Evolutionary conservation across 2,329 filamentous ascomycete species (phyloP), one percentile per base, ranked within the genome.

Genomic region (Cercospora zeina): DNA sequence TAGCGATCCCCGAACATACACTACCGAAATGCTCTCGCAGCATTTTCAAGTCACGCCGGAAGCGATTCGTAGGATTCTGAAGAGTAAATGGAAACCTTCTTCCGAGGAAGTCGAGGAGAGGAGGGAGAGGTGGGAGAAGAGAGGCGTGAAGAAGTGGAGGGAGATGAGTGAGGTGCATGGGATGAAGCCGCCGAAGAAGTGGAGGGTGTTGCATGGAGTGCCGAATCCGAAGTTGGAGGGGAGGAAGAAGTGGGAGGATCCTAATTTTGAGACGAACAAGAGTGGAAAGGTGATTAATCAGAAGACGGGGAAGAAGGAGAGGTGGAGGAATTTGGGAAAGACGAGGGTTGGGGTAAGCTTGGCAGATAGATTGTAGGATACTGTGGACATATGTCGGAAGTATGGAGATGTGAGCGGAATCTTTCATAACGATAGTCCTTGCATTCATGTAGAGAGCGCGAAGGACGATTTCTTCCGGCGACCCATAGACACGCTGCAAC

Each of bases 41-140:
- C 86, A 91, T 69, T 99, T 97, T 77, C 82, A 92, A 74, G 82
- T 97, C n/a, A 92, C 91, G 0, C 82, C 90, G 2, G 95, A 99
- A 74, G 90, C 87, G 0, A 90, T 97, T 62, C 87, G 93, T 10
- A 85, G 95, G 36, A 96, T 99, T 57, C 79, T 99, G 65, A 91
- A 85, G 78, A 86, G 85, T 74, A 92, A 90, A 63, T 95, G 90
- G 88, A 77, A 77, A 69, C 87, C 90, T 3, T 80, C 73, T 7
- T 71, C 81, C 53, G 76, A 78, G 39, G 79, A 82, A 62, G 69
- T 75, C 14, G 78, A 80, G 27, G 75, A 77, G 6, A 71, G 79
- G 37, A 70, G 76, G 67, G 62, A 70, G 59, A 69, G 80, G 30
- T 82, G 80, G 80, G 78, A 81, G 61, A 77, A 76, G 53, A 70